phyloP scores from a whole-genome alignment of 1,139 yeast genomes.

The Yamadazyma songkhlaensis region DNA sequence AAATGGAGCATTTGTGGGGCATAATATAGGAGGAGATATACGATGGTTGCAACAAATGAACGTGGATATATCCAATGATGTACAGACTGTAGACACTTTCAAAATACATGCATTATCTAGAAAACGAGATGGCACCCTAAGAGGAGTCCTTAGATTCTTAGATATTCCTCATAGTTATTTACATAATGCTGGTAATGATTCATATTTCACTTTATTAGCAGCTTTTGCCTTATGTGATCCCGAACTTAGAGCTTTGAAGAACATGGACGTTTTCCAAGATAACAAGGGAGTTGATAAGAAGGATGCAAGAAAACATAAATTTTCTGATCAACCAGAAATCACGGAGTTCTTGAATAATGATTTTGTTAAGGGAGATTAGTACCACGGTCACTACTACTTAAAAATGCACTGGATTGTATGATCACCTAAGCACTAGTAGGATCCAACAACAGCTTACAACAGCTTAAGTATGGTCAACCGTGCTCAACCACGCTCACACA shows the following conservation, averaged over 20 bases:
- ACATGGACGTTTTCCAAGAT: constrained; percentile 18
- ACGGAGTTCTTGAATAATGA: too few relatives aligned
- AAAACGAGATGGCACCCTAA: constrained; percentile 45
- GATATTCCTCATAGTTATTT: constrained; percentile 63
- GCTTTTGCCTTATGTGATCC: constrained; percentile 60
- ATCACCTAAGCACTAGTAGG: too few relatives aligned
- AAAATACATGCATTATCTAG: constrained; percentile 44
- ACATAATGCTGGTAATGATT: constrained; percentile 85
- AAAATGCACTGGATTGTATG: too few relatives aligned
- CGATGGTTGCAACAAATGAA: constrained; percentile 50
- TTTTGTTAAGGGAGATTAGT: too few relatives aligned
- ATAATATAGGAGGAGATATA: constrained; percentile 60
- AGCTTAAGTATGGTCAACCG: too few relatives aligned
- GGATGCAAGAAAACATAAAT: constrained; percentile 8
- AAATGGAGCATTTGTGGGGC: constrained; percentile 59
- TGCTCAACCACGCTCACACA: too few relatives aligned
- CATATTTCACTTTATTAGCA: constrained; percentile 64
- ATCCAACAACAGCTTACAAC: too few relatives aligned
- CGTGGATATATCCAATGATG: constrained; percentile 37
- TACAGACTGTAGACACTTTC: constrained; percentile 51
- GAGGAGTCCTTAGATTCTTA: constrained; percentile 49
- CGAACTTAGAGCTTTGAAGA: constrained; percentile 13
- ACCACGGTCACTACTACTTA: too few relatives aligned
- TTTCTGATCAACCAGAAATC: constrained; percentile 12
- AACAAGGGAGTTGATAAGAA: constrained; percentile 9